phyloP scores from a whole-genome alignment of 169 alveolate genomes.

The Cryptosporidium felis region DNA sequence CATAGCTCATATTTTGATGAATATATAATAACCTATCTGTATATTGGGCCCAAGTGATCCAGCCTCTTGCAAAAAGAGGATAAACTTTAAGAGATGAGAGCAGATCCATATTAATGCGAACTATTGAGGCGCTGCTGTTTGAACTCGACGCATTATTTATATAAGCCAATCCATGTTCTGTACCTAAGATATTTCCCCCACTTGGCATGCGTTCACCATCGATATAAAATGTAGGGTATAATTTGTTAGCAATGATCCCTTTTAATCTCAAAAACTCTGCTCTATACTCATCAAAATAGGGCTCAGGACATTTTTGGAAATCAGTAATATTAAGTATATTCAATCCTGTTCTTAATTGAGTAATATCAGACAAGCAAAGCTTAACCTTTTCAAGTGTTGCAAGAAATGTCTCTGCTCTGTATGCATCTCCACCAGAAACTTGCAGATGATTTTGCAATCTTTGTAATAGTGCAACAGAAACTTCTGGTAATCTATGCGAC shows the following conservation, averaged over 20 bases:
- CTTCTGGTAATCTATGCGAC: conserved; percentile 77
- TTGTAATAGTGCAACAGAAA: conserved; percentile 76
- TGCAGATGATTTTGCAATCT: conserved; percentile 76
- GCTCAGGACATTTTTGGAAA: conserved; percentile 64
- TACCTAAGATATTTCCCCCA: conserved; percentile 41
- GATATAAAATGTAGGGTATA: conserved; percentile 56
- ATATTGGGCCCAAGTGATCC: conserved; percentile 80
- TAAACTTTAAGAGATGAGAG: conserved; percentile 78
- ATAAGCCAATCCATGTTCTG: conserved; percentile 15
- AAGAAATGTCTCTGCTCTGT: conserved; percentile 66
- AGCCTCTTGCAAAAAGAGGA: conserved; percentile 77
- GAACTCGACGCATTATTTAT: neutral
- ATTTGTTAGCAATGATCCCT: conserved; percentile 37
- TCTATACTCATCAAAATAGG: conserved; percentile 68
- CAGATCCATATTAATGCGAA: conserved; percentile 73
- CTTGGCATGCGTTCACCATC: conserved; percentile 44
- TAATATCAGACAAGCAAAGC: conserved; percentile 48
- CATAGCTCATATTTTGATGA: conserved; percentile 73
- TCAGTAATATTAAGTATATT: conserved; percentile 69
- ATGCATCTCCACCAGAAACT: conserved; percentile 67
- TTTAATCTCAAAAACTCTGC: conserved; percentile 52
- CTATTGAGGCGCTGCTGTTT: neutral
- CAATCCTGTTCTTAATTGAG: conserved; percentile 58
- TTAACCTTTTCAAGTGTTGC: conserved; percentile 65
- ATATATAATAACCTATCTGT: conserved; percentile 73